phyloP scores from a whole-genome alignment of 2,329 filamentous ascomycete species.

The Sporothrix brasiliensis region DNA sequence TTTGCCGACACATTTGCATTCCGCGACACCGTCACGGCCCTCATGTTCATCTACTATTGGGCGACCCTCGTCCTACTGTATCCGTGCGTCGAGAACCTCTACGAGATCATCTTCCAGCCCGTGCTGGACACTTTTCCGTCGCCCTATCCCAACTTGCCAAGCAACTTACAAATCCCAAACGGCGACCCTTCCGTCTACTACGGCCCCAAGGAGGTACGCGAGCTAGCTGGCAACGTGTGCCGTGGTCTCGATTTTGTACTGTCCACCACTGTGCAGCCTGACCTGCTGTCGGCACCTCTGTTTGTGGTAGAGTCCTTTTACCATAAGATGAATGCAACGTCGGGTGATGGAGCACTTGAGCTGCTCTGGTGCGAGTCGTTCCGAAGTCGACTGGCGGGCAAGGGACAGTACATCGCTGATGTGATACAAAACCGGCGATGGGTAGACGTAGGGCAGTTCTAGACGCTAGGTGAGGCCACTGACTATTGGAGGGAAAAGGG shows the following conservation, averaged over 20 bases:
- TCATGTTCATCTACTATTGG: conserved; percentile 59
- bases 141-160: conserved; percentile 43
- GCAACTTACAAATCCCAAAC: conserved; percentile 48
- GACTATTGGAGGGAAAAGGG: background rate
- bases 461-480: background rate
- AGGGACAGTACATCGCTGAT: conserved; percentile 49
- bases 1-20: conserved; percentile 54
- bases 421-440: conserved; percentile 47
- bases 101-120: conserved; percentile 50
- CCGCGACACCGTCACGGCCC: conserved; percentile 48
- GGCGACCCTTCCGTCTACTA: conserved; percentile 37
- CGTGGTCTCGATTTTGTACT: conserved; percentile 55
- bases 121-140: conserved; percentile 48
- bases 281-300: conserved; percentile 51
- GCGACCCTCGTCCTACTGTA: conserved; percentile 54
- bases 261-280: conserved; percentile 50
- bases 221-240: conserved; percentile 55
- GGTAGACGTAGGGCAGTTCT: conserved; percentile 41
- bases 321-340: conserved; percentile 44
- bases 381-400: conserved; percentile 45
- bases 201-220: conserved; percentile 45
- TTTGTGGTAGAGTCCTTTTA: conserved; percentile 50
- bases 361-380: conserved; percentile 55
- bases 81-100: conserved; percentile 52
- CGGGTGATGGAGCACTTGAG: conserved; percentile 50